A percentile compares a stretch with the other conserved stretches of the same genome.
These are phyloP conservation scores for Inga oerstediana DNA, from an alignment of 306 rosid species.

Conservation along the genomic window DNA sequence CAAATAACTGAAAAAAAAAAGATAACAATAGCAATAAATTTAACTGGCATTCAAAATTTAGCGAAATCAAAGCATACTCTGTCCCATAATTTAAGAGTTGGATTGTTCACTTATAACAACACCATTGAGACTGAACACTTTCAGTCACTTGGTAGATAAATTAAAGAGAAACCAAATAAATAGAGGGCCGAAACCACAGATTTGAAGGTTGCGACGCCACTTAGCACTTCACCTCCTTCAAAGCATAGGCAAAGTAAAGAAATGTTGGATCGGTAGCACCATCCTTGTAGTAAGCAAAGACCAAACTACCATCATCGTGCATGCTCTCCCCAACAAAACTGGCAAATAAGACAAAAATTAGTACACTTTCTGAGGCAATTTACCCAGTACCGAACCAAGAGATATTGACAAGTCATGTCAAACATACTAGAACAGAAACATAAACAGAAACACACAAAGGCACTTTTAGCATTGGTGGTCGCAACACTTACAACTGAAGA, in stretches of 20 bases:
- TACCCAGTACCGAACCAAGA: not conserved
- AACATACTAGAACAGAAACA: not conserved
- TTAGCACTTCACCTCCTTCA: conserved; percentile 77
- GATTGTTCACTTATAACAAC: not conserved
- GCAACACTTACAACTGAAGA: conserved; percentile 61
- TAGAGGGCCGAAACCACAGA: conserved; percentile 27
- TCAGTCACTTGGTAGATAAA: conserved; percentile 5
- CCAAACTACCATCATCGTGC: conserved; percentile 55
- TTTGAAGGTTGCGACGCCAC: conserved; percentile 16
- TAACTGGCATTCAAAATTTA: not conserved
- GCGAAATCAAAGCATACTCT: not conserved
- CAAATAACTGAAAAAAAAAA: not conserved
- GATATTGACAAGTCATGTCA: not conserved
- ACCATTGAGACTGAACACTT: not conserved
- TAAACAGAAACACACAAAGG: not conserved
- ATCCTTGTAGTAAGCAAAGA: conserved; percentile 74
- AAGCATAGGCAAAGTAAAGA: conserved; percentile 53
- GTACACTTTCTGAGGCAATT: not conserved
- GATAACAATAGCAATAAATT: not conserved
- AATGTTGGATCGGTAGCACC: conserved; percentile 73
- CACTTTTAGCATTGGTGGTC: not conserved
- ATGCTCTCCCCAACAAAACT: conserved; percentile 81
- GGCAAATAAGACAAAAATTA: conserved; percentile 19
- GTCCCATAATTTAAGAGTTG: not conserved
- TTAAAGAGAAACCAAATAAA: conserved; percentile 2